Evolutionary conservation across 202 grass and related monocot genomes (phyloP).

Genomic region (Saccharum hybrid): DNA sequence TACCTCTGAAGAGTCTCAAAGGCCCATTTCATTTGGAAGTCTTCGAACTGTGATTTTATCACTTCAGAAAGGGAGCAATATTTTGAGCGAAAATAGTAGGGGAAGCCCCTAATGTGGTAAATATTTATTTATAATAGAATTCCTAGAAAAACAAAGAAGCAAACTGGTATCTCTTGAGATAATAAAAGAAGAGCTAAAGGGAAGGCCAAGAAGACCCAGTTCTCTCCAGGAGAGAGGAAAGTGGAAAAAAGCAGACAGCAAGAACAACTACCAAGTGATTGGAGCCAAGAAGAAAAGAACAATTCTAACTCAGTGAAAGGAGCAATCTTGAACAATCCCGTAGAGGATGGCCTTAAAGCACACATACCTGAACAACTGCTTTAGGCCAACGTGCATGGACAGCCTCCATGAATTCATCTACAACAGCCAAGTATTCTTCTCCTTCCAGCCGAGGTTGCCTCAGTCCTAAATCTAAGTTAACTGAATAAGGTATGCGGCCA

Average conservation of each 20-base stretch:
- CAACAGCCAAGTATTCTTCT: constrained; percentile 87
- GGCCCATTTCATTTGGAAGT: constrained; percentile 99
- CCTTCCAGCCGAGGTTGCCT: constrained; percentile 91
- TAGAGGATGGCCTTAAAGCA: constrained; percentile 37
- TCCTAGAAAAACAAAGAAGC: not conserved
- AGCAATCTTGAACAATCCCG: constrained; percentile 33
- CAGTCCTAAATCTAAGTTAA: constrained; percentile 85
- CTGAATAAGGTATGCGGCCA: constrained; percentile 22
- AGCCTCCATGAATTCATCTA: constrained; percentile 99
- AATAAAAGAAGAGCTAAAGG: not conserved
- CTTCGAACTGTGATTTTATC: constrained; percentile 79
- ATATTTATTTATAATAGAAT: not conserved
- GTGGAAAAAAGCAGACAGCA: not conserved
- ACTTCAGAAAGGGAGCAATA: constrained; percentile 40
- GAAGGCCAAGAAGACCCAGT: not conserved
- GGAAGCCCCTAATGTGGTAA: not conserved
- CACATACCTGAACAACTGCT: constrained; percentile 87
- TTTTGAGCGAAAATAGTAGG: not conserved
- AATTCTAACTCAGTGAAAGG: not conserved
- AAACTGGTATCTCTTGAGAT: not conserved
- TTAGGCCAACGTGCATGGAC: constrained; percentile 91
- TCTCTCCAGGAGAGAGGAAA: not conserved
- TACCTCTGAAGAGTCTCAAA: constrained; percentile 97
- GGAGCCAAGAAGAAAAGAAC: not conserved
- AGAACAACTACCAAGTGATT: not conserved